Evolutionary conservation across 75 land plant genomes (phyloP).

Genomic region (Chamaecyparis obtusa): DNA sequence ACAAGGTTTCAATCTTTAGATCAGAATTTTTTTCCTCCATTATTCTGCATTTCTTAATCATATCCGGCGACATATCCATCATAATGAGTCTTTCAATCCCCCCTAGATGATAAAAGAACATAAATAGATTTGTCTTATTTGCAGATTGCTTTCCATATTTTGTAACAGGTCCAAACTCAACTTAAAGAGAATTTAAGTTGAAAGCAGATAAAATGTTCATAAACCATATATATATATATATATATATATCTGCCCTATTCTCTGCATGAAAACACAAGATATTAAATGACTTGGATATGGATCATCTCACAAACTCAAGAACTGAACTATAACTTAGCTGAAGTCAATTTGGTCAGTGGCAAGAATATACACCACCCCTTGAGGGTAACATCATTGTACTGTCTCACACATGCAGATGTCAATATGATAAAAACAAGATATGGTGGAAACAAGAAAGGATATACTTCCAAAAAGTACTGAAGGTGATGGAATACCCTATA

Average conservation of each 20-base stretch:
- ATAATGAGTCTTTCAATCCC: constrained; percentile 76
- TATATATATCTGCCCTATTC: background rate
- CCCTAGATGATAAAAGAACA: constrained; percentile 33
- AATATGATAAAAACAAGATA: background rate
- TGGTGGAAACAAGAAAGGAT: background rate
- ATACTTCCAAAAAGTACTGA: background rate
- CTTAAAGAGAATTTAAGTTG: background rate
- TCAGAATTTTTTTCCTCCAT: constrained; percentile 21
- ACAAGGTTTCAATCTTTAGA: constrained; percentile 45
- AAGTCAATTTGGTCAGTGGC: background rate
- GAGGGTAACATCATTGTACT: background rate
- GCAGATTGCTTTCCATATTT: background rate
- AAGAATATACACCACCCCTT: background rate
- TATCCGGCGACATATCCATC: constrained; percentile 90
- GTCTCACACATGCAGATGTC: background rate
- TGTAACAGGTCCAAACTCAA: background rate
- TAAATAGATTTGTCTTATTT: background rate
- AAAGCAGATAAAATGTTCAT: background rate
- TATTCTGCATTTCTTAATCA: constrained; percentile 55
- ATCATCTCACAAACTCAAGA: background rate
- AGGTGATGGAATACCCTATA: background rate
- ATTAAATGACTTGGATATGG: background rate
- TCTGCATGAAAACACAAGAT: too few species aligned
- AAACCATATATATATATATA: background rate
- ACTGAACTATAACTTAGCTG: background rate